Percentiles rank a stretch among this genome's conserved stretches.
These are phyloP conservation scores for Wickerhamomyces rabaulensis DNA, from an alignment of 805 yeast genomes.

Conservation along the genomic window DNA sequence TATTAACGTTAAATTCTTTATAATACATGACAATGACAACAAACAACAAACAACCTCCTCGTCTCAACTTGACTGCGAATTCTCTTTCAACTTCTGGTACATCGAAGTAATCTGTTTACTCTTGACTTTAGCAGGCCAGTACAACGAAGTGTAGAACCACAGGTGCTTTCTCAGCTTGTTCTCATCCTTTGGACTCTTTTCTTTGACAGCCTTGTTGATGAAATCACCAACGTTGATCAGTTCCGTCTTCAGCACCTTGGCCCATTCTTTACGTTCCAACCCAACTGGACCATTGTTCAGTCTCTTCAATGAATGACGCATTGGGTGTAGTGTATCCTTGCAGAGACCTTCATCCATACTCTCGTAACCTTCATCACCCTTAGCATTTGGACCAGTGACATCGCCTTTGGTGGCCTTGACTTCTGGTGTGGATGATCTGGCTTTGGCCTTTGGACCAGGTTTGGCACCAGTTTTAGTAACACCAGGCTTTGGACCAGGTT, in stretches of 20 bases:
- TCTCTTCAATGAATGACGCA: conserved; percentile 58
- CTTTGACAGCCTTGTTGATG: conserved; percentile 40
- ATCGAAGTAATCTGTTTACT: conserved; percentile 67
- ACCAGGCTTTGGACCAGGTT: conserved; percentile 11
- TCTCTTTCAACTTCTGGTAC: conserved; percentile 55
- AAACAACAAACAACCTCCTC: neutral
- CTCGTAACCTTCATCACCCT: conserved; percentile 48
- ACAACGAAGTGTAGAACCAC: conserved; percentile 79
- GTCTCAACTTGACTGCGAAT: neutral
- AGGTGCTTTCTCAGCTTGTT: conserved; percentile 53
- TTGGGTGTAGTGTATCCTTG: conserved; percentile 55
- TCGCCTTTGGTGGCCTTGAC: conserved; percentile 2
- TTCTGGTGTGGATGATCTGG: conserved; percentile 5
- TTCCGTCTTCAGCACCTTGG: conserved; percentile 60
- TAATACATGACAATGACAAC: neutral
- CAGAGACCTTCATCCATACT: conserved; percentile 76
- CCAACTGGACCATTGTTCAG: conserved; percentile 71
- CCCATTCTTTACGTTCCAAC: conserved; percentile 73
- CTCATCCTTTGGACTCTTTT: conserved; percentile 25
- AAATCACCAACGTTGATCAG: conserved; percentile 69
- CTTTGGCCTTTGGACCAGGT: conserved; percentile 13
- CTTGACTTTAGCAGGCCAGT: conserved; percentile 86
- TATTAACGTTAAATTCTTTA: too few species aligned
- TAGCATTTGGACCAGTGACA: neutral
- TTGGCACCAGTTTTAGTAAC: conserved; percentile 13